Evolutionary conservation across 2,329 filamentous ascomycete species (phyloP), one percentile per base, ranked within the genome.

Genomic region (Phyllosticta citribraziliensis): DNA sequence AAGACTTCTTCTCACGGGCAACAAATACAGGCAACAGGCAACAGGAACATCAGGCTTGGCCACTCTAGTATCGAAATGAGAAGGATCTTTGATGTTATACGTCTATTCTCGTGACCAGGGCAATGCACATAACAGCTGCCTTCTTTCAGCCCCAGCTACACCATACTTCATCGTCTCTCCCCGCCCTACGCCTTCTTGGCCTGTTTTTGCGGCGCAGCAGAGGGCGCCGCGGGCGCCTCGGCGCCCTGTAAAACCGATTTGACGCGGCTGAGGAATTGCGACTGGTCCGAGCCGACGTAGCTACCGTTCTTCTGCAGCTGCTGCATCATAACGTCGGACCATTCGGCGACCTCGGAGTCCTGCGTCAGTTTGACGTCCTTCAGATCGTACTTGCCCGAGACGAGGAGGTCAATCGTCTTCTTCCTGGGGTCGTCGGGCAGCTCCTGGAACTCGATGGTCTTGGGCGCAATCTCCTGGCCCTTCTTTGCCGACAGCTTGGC

Each of bases 401-500:
- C 60, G 17, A 61, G n/a, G 17, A 40, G 17, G 33, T 57, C 60
- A 3, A 52, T 57, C 3, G 55, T 51, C 8, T 24, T 4, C 24
- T 61, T 14, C 17, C 17, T 33, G 9, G 24, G 30, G 12, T 4
- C 50, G 8, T 5, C 30, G 50, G 10, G 30, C 17, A 61, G 55
- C 60, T 53, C 50, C 55, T 53, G 55, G 24, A 61, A 61, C 60
- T 61, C 60, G 17, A 57, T 54, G 10, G 55, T n/a, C n/a, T 40
- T 33, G 8, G 60, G 55, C 22, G 24, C 33, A 19, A 61, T 57
- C 24, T 57, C 55, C 22, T 54, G 27, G 60, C 60, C 60, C 60
- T 57, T 57, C 55, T 57, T 57, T 6, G 19, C 22, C 22, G 60
- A 61, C 27, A 61, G 60, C 60, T 50, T 54, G 2, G 51, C 55